Conservation (phyloP, 208 protist species). For the Leptomonas seymouri region DNA sequence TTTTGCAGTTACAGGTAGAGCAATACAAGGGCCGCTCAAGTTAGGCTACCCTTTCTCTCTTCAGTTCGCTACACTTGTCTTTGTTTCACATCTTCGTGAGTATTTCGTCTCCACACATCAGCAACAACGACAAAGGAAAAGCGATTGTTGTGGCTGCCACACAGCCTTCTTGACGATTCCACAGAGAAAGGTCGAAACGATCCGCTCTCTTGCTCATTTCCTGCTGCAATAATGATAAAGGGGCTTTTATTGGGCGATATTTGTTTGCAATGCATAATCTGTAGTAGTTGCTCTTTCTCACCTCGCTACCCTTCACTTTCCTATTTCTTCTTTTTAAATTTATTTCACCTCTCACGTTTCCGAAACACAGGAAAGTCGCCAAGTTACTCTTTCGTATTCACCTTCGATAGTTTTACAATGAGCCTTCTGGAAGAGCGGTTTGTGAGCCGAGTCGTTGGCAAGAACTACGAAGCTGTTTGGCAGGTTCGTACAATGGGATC, state of each 20-base stretch:
- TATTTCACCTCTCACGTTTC: not conserved
- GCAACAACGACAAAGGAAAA: not conserved
- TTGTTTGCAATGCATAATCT: not conserved
- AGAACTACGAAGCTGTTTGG: slow-evolving; percentile 65
- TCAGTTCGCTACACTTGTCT: not conserved
- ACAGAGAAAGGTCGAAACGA: no score
- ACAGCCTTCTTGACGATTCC: no score
- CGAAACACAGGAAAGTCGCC: not conserved
- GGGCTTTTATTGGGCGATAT: not conserved
- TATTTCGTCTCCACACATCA: not conserved
- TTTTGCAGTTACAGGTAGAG: slow-evolving; percentile 79
- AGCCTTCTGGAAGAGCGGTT: slow-evolving; percentile 55
- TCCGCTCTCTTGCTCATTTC: not conserved
- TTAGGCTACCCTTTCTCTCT: slow-evolving; percentile 3
- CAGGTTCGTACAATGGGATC: slow-evolving; percentile 79
- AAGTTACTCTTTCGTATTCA: slow-evolving; percentile 8
- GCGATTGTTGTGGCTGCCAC: not conserved
- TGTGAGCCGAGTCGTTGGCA: slow-evolving; percentile 48
- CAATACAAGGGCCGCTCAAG: slow-evolving; percentile 46
- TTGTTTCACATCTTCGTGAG: not conserved
- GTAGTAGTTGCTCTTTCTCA: not conserved
- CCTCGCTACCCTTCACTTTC: not conserved
- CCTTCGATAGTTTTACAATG: slow-evolving; percentile 31
- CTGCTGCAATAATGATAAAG: no score
- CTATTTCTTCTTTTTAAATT: not conserved